Evolutionary conservation across 208 protist genomes (phyloP), one percentile per base, ranked within the genome.

Genomic region (Angomonas deanei): DNA sequence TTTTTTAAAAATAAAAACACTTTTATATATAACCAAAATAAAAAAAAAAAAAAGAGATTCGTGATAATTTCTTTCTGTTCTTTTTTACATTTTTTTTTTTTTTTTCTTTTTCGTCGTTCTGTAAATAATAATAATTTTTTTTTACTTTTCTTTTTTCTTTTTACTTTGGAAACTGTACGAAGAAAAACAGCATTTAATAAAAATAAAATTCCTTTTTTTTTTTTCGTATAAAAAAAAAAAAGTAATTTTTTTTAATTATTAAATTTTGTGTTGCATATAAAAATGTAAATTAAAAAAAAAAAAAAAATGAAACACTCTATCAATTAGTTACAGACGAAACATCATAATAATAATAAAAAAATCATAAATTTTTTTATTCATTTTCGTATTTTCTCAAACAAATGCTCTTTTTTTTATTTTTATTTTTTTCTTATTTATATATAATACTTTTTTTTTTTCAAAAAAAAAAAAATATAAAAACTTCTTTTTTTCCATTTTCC

Each of bases 1-100:
- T 58, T 1, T 54, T 26, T 34, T 47, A 6, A 24, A 57, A 42
- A 66, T 56, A 0, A 57, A 66, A 42, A 57, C 31, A 32, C 8
- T 30, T 34, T 49, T 57, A 39, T 8, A 26, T 11, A 36, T 10
- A 32, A 33, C 8, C 13, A 39, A 53, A 11, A 66, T 27, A 42
- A n/a, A 61, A n/a, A 42, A 56, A 30, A 8, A 15, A 24, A 3
- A 28, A n/a, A 42, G 13, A 30, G 2, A 61, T 38, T 0, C 28
- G 30, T 48, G 36, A 34, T 8, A 17, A 24, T 30, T 17, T 52
- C 1, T 52, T 55, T 47, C n/a, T 55, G 27, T 61, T 27, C 11
- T 61, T 54, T 6, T 46, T 57, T 27, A 24, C 17, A 30, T 42
- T 32, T 57, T 31, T 27, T 48, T 1, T 54, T 23, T 15, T 17